These are phyloP conservation scores for Penicillium tannophilum DNA, from an alignment of 495 filamentous ascomycete genomes.

Conservation along the genomic window DNA sequence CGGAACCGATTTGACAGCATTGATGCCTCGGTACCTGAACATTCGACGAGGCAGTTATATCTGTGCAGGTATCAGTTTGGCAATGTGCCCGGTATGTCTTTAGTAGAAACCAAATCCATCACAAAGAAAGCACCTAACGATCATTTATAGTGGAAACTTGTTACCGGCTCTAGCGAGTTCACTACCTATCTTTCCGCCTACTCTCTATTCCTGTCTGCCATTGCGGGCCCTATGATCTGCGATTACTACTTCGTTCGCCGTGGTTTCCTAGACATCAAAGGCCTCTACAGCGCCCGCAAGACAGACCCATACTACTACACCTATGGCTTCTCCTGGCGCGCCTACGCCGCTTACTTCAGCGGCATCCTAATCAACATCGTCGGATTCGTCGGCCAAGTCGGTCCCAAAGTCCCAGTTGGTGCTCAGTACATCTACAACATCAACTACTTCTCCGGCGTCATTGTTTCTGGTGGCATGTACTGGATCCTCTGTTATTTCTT, in stretches of 20 bases:
- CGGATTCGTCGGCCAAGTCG: conserved; percentile 84
- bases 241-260: conserved; percentile 90
- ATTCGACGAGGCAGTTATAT: conserved; percentile 91
- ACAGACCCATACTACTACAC: conserved; percentile 72
- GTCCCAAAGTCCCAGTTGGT: conserved; percentile 68
- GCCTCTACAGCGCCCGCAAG: conserved; percentile 74
- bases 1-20: conserved; percentile 87
- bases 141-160: conserved; percentile 65
- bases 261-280: conserved; percentile 77
- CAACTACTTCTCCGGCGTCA: conserved; percentile 86
- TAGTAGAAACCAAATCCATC: background rate
- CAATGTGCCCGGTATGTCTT: conserved; percentile 71
- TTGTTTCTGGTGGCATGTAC: conserved; percentile 70
- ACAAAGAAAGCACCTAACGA: background rate
- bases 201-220: conserved; percentile 91
- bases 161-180: conserved; percentile 80
- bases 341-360: conserved; percentile 78
- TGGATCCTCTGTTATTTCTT: conserved; percentile 65
- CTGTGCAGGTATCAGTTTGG: conserved; percentile 79
- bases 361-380: conserved; percentile 93
- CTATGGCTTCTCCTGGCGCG: conserved; percentile 79
- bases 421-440: conserved; percentile 87
- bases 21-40: conserved; percentile 83
- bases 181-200: conserved; percentile 94
- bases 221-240: conserved; percentile 85